Conservation (phyloP, 495 filamentous ascomycete species). For the Rhypophila decipiens region DNA sequence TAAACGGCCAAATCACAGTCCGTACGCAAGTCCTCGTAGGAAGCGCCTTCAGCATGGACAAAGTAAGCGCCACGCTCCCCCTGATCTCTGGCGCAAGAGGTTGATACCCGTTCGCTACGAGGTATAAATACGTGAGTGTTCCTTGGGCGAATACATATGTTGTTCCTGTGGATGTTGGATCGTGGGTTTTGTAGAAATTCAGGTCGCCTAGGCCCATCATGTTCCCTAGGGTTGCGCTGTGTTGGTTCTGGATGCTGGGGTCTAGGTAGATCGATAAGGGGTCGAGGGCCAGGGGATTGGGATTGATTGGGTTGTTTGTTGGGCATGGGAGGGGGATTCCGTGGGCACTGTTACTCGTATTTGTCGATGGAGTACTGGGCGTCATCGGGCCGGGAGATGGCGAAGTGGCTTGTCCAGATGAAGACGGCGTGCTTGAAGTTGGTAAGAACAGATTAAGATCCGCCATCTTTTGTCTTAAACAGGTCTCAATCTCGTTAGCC, state of each 20-base stretch:
- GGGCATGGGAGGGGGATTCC: too few species aligned
- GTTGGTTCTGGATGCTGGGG: too few species aligned
- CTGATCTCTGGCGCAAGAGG: conserved; percentile 34
- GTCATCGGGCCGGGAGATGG: too few species aligned
- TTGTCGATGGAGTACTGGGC: too few species aligned
- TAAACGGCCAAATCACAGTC: conserved; percentile 46
- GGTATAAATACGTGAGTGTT: conserved; percentile 40
- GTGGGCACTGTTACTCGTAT: too few species aligned
- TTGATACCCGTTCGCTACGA: conserved; percentile 51
- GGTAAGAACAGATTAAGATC: conserved; percentile 1
- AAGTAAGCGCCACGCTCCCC: conserved; percentile 25
- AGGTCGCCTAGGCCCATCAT: too few species aligned
- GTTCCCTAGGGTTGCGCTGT: too few species aligned
- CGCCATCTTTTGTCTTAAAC: conserved; percentile 24
- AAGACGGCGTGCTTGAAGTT: too few species aligned
- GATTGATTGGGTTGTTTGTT: conserved; percentile 3
- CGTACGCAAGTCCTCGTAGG: conserved; percentile 22
- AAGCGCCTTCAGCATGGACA: conserved; percentile 27
- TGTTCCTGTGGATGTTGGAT: not conserved
- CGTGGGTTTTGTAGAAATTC: conserved; percentile 8
- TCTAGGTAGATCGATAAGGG: too few species aligned
- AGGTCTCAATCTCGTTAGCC: conserved; percentile 32
- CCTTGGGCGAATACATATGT: conserved; percentile 44
- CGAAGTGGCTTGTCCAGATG: too few species aligned
- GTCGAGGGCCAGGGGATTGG: too few species aligned